phyloP scores from a whole-genome alignment of 345 rosid genomes.

The Stellera chamaejasme region DNA sequence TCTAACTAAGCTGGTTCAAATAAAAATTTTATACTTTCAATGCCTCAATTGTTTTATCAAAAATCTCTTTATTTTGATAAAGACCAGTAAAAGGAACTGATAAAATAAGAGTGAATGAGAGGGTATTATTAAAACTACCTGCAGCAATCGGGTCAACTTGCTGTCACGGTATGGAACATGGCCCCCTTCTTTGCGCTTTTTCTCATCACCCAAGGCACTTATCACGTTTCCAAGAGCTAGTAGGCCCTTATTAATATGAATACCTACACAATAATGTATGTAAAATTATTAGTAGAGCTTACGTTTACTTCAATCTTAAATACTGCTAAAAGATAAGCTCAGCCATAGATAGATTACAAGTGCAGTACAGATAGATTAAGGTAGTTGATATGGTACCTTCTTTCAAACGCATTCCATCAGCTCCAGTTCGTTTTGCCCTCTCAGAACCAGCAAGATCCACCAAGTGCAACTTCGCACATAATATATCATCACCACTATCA shows the following conservation, averaged over 20 bases:
- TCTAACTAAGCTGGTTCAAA: too few species aligned
- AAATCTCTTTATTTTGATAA: background rate
- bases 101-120: background rate
- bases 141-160: constrained; percentile 96
- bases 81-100: background rate
- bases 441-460: constrained; percentile 98
- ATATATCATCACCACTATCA: constrained; percentile 64
- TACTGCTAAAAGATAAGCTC: too few species aligned
- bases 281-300: constrained; percentile 1
- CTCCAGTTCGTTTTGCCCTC: constrained; percentile 94
- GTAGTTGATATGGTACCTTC: constrained; percentile 46
- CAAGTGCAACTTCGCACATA: constrained; percentile 84
- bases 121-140: constrained; percentile 29
- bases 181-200: constrained; percentile 92
- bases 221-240: constrained; percentile 94
- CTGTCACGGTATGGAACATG: constrained; percentile 97
- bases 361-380: too few species aligned
- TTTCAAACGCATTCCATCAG: constrained; percentile 93
- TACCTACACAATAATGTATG: constrained; percentile 38
- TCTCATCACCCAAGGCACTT: constrained; percentile 94
- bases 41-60: constrained; percentile 5
- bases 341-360: too few species aligned
- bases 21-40: background rate
- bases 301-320: too few species aligned
- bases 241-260: constrained; percentile 92